Percentiles rank a stretch among this genome's conserved stretches.
phyloP scores from a whole-genome alignment of 495 filamentous ascomycete genomes.

The Chaetomium tenue region DNA sequence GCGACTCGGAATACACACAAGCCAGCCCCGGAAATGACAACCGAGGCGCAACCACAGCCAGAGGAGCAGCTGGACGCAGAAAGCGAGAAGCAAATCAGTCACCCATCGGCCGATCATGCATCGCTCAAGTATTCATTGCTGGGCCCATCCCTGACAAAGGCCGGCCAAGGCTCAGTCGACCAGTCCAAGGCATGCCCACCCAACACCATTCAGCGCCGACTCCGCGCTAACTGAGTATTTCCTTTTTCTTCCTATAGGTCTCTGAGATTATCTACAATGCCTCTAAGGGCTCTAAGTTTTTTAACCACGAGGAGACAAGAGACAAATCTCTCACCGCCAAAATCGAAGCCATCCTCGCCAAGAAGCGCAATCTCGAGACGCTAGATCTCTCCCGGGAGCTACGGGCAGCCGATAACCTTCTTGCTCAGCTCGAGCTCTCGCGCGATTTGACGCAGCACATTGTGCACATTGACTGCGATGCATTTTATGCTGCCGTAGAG shows the following conservation, averaged over 20 bases:
- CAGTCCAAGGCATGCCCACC: conserved; percentile 67
- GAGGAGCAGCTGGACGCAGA: background rate
- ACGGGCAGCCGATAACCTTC: conserved; percentile 75
- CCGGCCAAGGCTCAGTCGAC: conserved; percentile 91
- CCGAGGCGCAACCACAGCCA: background rate
- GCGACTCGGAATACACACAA: background rate
- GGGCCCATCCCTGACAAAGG: conserved; percentile 92
- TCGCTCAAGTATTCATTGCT: conserved; percentile 66
- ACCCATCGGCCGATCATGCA: conserved; percentile 33
- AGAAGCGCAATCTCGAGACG: conserved; percentile 73
- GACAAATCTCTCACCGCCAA: conserved; percentile 83
- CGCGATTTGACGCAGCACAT: conserved; percentile 82
- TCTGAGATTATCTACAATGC: conserved; percentile 97
- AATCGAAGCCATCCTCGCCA: conserved; percentile 74
- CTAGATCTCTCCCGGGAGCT: conserved; percentile 70
- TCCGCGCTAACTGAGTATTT: background rate
- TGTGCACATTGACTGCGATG: conserved; percentile 95
- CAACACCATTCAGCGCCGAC: background rate
- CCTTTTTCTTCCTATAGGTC: conserved; percentile 49
- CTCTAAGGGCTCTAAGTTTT: conserved; percentile 95
- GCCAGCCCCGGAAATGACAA: background rate
- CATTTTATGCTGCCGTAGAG: conserved; percentile 96
- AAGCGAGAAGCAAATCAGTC: background rate
- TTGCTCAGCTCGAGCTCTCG: conserved; percentile 71
- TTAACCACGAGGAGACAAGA: conserved; percentile 81